Evolutionary conservation across 805 yeast genomes (phyloP).

Genomic region (Yamadazyma ubonensis): DNA sequence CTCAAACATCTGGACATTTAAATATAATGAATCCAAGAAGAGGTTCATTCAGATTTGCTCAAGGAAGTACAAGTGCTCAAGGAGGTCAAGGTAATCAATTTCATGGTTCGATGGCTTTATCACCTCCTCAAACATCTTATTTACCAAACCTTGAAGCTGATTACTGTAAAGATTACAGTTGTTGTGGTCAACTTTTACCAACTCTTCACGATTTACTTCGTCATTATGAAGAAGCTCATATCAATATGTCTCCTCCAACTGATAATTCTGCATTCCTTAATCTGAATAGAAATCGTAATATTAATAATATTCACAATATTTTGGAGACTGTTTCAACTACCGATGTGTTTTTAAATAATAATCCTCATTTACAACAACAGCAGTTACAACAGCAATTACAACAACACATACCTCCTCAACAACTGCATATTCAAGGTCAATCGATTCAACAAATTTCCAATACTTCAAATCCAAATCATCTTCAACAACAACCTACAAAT

Average conservation of each 20-base stretch:
- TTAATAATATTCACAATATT: constrained; percentile 51
- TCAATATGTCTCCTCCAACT: constrained; percentile 53
- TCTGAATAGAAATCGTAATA: constrained; percentile 31
- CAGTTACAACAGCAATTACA: constrained; percentile 17
- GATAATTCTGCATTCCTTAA: constrained; percentile 32
- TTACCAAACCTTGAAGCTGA: constrained; percentile 92
- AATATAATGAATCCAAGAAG: constrained; percentile 21
- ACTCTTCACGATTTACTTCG: constrained; percentile 89
- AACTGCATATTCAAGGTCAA: constrained; percentile 14
- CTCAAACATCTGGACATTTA: constrained; percentile 9
- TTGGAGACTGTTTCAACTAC: constrained; percentile 91
- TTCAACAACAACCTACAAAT: constrained; percentile 13
- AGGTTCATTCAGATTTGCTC: constrained; percentile 32
- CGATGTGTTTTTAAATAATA: constrained; percentile 73
- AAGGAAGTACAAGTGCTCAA: constrained; percentile 7
- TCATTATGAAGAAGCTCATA: constrained; percentile 96
- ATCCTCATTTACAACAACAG: constrained; percentile 19
- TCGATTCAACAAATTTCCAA: constrained; percentile 2
- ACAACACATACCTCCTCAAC: constrained; percentile 14
- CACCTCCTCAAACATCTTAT: constrained; percentile 74
- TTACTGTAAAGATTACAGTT: constrained; percentile 93
- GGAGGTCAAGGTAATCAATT: constrained; percentile 9
- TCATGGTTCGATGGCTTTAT: constrained; percentile 31
- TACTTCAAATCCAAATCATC: neutral
- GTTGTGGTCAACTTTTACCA: constrained; percentile 92